phyloP scores from a whole-genome alignment of 371 early-diverging fungal species.

The Fennellomyces sp. region DNA sequence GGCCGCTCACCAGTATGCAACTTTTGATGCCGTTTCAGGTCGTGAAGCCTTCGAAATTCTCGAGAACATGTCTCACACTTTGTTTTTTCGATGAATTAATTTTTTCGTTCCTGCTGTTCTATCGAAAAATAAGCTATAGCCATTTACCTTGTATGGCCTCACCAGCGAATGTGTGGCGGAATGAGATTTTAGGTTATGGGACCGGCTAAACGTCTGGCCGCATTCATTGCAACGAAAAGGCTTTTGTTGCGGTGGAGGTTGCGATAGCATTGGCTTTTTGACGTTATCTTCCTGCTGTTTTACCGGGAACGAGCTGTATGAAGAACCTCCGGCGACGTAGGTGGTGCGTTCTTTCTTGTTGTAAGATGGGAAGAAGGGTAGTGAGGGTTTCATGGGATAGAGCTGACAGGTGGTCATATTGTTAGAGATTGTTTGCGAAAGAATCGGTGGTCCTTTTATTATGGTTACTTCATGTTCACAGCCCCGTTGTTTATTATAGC shows the following conservation, averaged over 20 bases:
- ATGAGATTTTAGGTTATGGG: conserved; percentile 52
- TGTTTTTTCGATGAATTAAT: too few relatives aligned
- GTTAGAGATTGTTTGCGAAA: too few relatives aligned
- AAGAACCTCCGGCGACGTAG: background rate
- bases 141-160: conserved; percentile 44
- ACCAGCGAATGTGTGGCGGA: conserved; percentile 44
- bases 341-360: background rate
- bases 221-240: conserved; percentile 39
- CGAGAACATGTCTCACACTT: conserved; percentile 45
- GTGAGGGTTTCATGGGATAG: too few relatives aligned
- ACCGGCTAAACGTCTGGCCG: conserved; percentile 40
- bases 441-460: background rate
- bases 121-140: background rate
- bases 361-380: too few relatives aligned
- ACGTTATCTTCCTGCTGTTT: background rate
- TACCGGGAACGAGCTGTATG: background rate
- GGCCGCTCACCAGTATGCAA: conserved; percentile 68
- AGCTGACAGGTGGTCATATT: background rate
- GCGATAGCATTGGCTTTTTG: background rate
- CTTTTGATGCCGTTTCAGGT: conserved; percentile 65
- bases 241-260: conserved; percentile 3
- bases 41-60: conserved; percentile 61
- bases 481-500: background rate
- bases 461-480: background rate
- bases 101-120: background rate